These are phyloP conservation scores for Hanseniaspora lindneri DNA, from an alignment of 805 yeast genomes.

Conservation along the genomic window DNA sequence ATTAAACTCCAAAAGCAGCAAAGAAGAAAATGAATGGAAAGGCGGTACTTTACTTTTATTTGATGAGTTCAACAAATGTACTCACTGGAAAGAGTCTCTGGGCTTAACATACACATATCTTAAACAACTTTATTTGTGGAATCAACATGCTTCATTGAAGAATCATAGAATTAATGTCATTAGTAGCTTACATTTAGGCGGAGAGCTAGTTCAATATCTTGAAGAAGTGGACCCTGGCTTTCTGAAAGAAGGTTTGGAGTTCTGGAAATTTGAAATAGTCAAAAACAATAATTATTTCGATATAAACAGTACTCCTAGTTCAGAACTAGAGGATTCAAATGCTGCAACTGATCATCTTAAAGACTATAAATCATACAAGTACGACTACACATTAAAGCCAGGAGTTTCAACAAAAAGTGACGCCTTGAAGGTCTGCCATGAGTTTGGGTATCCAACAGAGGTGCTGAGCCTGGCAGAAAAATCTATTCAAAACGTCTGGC, in stretches of 20 bases:
- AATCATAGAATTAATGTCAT: background rate
- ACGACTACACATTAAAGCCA: slow-evolving; percentile 44
- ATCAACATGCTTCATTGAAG: background rate
- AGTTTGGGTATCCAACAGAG: slow-evolving; percentile 63
- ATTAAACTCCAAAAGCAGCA: background rate
- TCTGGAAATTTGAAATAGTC: background rate
- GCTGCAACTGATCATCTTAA: background rate
- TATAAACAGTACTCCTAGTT: too few species aligned
- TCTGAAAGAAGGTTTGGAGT: background rate
- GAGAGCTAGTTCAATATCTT: background rate
- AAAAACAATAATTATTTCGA: too few species aligned
- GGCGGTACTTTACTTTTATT: background rate
- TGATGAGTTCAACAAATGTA: slow-evolving; percentile 2
- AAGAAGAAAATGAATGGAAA: background rate
- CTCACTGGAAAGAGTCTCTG: slow-evolving; percentile 1
- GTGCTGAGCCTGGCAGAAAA: slow-evolving; percentile 44
- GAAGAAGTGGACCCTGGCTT: background rate
- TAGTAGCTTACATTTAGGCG: background rate
- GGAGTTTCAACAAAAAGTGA: slow-evolving; percentile 69
- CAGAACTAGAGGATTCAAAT: too few species aligned
- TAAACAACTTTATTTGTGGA: background rate
- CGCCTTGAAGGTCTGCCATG: slow-evolving; percentile 62
- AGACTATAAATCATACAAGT: slow-evolving; percentile 23
- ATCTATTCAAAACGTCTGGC: background rate
- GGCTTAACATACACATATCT: background rate